Evolutionary conservation across 257 asterid species (phyloP).

Genomic region (Primulina eburnea): DNA sequence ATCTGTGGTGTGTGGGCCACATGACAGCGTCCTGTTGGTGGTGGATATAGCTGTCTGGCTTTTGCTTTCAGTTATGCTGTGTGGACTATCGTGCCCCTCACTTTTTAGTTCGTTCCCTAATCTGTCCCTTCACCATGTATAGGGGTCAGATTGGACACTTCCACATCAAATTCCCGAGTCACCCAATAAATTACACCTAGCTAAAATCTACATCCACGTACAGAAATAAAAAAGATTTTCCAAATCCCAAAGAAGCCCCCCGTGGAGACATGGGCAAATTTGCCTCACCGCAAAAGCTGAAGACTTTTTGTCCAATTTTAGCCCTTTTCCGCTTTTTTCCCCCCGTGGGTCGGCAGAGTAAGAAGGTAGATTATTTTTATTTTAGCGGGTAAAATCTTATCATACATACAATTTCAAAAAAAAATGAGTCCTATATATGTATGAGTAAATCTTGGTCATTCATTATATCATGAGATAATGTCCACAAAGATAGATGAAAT

Average conservation of each 20-base stretch:
- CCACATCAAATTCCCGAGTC: too few species aligned
- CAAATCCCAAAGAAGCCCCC: not conserved
- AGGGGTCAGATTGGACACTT: too few species aligned
- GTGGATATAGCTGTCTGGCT: conserved; percentile 45
- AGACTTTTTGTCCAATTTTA: conserved; percentile 4
- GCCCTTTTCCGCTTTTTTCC: not conserved
- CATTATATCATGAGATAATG: too few species aligned
- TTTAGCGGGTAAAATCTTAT: too few species aligned
- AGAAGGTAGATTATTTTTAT: too few species aligned
- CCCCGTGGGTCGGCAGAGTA: not conserved
- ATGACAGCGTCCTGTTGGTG: conserved; percentile 34
- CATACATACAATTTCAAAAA: too few species aligned
- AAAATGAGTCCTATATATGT: too few species aligned
- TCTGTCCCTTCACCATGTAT: not conserved
- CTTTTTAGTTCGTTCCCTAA: conserved; percentile 20
- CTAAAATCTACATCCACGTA: too few species aligned
- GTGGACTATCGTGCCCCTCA: conserved; percentile 30
- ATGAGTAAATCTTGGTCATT: too few species aligned
- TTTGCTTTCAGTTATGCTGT: conserved; percentile 19
- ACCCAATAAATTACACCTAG: too few species aligned
- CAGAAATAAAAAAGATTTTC: too few species aligned
- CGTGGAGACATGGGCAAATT: conserved; percentile 17
- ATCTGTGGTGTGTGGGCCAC: conserved; percentile 38
- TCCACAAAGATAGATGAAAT: too few species aligned
- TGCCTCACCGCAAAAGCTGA: conserved; percentile 20